phyloP scores from a whole-genome alignment of 192 early-diverging fungal species.

The Glomus cerebriforme region DNA sequence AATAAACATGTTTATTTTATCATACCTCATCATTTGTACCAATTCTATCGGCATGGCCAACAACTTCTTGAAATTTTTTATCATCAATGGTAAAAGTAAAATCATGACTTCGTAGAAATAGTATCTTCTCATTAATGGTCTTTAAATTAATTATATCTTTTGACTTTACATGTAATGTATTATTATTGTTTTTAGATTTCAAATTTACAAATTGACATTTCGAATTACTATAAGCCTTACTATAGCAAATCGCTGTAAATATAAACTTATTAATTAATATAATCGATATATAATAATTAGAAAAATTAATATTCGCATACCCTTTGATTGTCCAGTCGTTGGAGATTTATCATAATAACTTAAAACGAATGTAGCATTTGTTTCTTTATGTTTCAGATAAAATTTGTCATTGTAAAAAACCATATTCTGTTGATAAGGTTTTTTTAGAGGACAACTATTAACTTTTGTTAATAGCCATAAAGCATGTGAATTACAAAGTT shows the following conservation, averaged over 20 bases:
- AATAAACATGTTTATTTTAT: too few relatives aligned
- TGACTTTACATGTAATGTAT: neutral
- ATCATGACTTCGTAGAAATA: neutral
- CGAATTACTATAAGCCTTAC: neutral
- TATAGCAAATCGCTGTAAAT: neutral
- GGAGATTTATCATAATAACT: neutral
- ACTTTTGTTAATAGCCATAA: neutral
- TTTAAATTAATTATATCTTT: neutral
- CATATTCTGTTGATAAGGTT: neutral
- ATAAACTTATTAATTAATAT: neutral
- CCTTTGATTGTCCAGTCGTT: neutral
- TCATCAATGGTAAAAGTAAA: neutral
- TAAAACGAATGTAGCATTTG: neutral
- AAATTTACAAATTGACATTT: neutral
- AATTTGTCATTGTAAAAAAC: neutral
- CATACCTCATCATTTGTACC: neutral
- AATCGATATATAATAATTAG: neutral
- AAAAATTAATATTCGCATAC: neutral
- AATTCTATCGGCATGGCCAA: neutral
- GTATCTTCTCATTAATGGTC: neutral
- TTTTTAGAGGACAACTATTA: too few relatives aligned
- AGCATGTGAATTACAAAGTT: neutral
- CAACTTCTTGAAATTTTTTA: neutral
- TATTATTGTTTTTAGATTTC: too few relatives aligned
- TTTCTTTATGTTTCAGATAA: neutral